Conservation (phyloP, 768 basidiomycete genomes). For the Kwoniella newhampshirensis region DNA sequence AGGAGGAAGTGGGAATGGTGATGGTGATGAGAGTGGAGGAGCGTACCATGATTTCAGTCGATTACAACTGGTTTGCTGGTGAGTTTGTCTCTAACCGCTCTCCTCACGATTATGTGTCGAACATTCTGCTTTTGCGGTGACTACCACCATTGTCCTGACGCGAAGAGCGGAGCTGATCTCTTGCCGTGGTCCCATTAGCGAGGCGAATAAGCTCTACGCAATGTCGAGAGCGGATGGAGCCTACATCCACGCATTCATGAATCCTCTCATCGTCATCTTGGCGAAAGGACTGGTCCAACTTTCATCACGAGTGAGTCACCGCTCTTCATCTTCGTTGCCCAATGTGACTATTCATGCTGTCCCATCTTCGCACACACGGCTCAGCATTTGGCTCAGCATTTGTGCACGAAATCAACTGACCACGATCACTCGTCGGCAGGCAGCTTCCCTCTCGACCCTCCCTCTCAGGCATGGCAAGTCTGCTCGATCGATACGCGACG, state of each 20-base stretch:
- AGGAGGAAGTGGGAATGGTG: no score
- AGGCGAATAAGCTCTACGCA: conserved; percentile 40
- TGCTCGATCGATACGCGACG: conserved; percentile 39
- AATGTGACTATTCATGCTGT: no score
- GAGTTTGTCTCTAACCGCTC: conserved; percentile 1
- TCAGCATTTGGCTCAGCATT: no score
- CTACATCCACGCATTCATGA: conserved; percentile 35
- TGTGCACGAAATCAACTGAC: no score
- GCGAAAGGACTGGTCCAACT: conserved; percentile 17
- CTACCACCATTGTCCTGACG: no score
- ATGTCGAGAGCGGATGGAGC: conserved; percentile 25
- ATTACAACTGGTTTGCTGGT: conserved; percentile 27
- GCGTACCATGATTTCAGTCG: conserved; percentile 21
- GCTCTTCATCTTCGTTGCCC: background rate
- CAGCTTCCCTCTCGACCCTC: conserved; percentile 30
- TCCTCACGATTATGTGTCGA: background rate
- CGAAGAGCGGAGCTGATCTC: no score
- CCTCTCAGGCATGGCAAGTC: conserved; percentile 30
- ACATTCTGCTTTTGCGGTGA: no score
- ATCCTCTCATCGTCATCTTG: conserved; percentile 29
- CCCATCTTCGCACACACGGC: no score
- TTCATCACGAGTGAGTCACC: conserved; percentile 15
- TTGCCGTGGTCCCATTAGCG: no score
- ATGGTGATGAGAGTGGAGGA: background rate
- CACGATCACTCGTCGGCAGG: conserved; percentile 10